Conservation (phyloP, 192 early-diverging fungal species). For the Coemansia sp. region DNA sequence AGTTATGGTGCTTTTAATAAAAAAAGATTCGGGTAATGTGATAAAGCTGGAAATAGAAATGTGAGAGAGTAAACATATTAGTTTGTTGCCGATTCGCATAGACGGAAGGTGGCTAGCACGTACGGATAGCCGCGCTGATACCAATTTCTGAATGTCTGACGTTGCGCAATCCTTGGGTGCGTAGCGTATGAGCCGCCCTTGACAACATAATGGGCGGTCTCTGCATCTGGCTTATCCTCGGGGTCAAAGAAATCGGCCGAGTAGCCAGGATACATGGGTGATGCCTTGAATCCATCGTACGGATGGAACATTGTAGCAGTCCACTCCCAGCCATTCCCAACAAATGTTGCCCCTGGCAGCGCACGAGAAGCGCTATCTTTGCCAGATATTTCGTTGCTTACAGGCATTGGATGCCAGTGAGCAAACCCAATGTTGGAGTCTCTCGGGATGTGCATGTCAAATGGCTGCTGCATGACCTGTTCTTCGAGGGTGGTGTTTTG, state of each 20-base stretch:
- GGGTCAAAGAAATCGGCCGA: conserved; percentile 90
- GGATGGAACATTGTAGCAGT: conserved; percentile 68
- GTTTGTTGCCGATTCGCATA: conserved; percentile 22
- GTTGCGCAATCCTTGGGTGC: conserved; percentile 68
- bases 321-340: conserved; percentile 80
- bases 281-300: conserved; percentile 64
- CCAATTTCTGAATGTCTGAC: conserved; percentile 87
- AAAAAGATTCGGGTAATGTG: no score
- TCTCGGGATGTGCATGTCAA: conserved; percentile 31
- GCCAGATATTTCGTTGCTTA: background rate
- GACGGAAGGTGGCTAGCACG: conserved; percentile 79
- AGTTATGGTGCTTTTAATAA: no score
- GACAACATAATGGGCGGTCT: conserved; percentile 75
- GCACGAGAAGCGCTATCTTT: background rate
- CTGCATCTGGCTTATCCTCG: conserved; percentile 4
- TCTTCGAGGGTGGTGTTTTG: background rate
- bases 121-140: conserved; percentile 86
- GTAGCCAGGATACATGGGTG: conserved; percentile 84
- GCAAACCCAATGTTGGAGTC: conserved; percentile 72
- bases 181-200: conserved; percentile 90
- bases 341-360: conserved; percentile 37
- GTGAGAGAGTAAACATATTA: background rate
- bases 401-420: conserved; percentile 63
- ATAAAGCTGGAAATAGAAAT: no score
- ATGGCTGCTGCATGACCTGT: conserved; percentile 12